Evolutionary conservation across 495 filamentous ascomycete species (phyloP).

Genomic region (Paragyromitra xinjiangensis): DNA sequence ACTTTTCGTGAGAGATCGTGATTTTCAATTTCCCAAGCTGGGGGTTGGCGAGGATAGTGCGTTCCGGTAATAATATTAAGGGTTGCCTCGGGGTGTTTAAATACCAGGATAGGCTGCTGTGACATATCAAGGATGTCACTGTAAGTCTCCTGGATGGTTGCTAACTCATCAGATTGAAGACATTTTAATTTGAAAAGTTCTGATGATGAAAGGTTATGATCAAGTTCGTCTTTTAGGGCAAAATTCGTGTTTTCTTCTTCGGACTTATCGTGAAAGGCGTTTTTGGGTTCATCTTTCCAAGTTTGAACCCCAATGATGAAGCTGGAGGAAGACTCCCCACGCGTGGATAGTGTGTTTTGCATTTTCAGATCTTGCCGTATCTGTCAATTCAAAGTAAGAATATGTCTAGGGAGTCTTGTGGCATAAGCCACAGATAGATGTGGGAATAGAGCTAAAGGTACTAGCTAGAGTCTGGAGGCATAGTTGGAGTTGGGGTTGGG

Average conservation of each 20-base stretch:
- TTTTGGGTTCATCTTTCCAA: constrained; percentile 1
- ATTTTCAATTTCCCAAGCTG: constrained; percentile 54
- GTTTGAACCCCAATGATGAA: constrained; percentile 14
- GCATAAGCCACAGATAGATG: not conserved
- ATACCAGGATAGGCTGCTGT: constrained; percentile 33
- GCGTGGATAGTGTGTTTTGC: not conserved
- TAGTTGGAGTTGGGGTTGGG: not conserved
- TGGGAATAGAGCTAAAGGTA: not conserved
- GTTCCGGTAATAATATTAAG: constrained; percentile 48
- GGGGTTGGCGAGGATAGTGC: constrained; percentile 49
- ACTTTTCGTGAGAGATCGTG: constrained; percentile 40
- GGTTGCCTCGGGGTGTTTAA: constrained; percentile 47
- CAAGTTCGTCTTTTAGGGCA: constrained; percentile 4
- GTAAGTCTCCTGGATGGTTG: not conserved
- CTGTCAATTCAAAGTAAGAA: constrained; percentile 9
- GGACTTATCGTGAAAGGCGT: not conserved
- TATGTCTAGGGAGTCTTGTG: not conserved
- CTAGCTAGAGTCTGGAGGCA: not conserved
- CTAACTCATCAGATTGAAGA: constrained; percentile 14
- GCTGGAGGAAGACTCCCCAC: not conserved
- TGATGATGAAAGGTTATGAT: constrained; percentile 11
- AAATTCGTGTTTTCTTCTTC: not conserved
- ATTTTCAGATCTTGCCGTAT: not conserved
- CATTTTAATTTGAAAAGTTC: constrained; percentile 15
- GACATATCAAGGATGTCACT: constrained; percentile 17